phyloP scores from a whole-genome alignment of 2,329 filamentous ascomycete genomes.

The Colletotrichum gloeosporioides region DNA sequence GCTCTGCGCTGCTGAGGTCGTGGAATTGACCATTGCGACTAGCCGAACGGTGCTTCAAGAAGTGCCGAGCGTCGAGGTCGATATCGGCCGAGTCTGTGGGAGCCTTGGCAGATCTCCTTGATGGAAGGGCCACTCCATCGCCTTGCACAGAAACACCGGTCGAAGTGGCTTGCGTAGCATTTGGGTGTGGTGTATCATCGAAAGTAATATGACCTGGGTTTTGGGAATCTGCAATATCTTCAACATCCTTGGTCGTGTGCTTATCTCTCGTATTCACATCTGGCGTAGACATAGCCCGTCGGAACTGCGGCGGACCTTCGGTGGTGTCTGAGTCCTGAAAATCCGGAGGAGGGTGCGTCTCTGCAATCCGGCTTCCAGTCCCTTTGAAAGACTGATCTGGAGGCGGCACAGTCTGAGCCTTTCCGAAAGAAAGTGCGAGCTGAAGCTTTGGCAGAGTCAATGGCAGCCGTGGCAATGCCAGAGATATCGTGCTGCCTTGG shows the following conservation, averaged over 20 bases:
- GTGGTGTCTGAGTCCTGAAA: neutral
- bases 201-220: neutral
- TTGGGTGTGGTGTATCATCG: neutral
- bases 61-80: neutral
- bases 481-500: neutral
- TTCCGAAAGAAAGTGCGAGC: neutral
- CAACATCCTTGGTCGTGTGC: neutral
- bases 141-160: neutral
- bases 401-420: neutral
- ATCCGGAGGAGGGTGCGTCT: neutral
- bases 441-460: neutral
- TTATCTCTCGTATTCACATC: neutral
- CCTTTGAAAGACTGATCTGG: neutral
- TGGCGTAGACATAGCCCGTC: neutral
- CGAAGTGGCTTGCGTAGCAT: neutral
- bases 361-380: neutral
- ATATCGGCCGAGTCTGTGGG: neutral
- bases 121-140: neutral
- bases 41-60: neutral
- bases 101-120: slow-evolving; percentile 34
- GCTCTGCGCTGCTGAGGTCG: slow-evolving; percentile 56
- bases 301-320: neutral
- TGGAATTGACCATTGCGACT: slow-evolving; percentile 62
- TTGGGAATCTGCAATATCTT: neutral
- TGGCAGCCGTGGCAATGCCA: neutral